Evolutionary conservation across 2,329 filamentous ascomycete species (phyloP), one percentile per base, ranked within the genome.

Genomic region (Paecilomyces sp.): DNA sequence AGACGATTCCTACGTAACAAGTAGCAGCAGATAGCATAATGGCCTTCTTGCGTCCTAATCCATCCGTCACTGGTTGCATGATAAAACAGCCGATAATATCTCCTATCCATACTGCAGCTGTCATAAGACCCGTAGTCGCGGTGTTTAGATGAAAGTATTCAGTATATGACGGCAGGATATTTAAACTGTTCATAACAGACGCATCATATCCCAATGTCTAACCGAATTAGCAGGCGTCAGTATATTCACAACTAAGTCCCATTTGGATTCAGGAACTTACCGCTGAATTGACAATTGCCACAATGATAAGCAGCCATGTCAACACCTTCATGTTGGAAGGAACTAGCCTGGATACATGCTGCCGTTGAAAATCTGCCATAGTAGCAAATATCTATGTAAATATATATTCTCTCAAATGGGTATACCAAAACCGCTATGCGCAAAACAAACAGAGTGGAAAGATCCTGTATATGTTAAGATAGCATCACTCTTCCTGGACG

Each of bases 181-280:
- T 82, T 25, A 86, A 74, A 0, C 81, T 82, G 61, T 85, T 84
- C 70, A 84, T 74, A 72, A 85, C 81, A 2, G 79, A 82, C 1
- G 77, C 77, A 59, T 82, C 79, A 57, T 80, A 72, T 9, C 68
- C 69, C 11, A 63, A 56, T 13, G 68, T 70, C 67, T 71, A 41
- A 25, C 3, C 36, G 7, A 51, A 60, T 22, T 22, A 22, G 22
- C 22, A 2, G 22, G 22, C 57, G 47, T 60, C 22, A 56, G 24
- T 50, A 33, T 50, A 12, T 11, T n/a, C 22, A 30, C 52, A 15
- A 25, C 18, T 8, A 25, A 41, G 1, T 15, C 5, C 24, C n/a
- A 50, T 3, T n/a, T 22, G 22, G 22, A 22, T 22, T 22, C 22
- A 22, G 22, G 5, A 18, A 55, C 72, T 68, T 65, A 79, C 76